These are phyloP conservation scores for Amanita pseudoporphyria DNA, from an alignment of 768 basidiomycete species.

Conservation along the genomic window DNA sequence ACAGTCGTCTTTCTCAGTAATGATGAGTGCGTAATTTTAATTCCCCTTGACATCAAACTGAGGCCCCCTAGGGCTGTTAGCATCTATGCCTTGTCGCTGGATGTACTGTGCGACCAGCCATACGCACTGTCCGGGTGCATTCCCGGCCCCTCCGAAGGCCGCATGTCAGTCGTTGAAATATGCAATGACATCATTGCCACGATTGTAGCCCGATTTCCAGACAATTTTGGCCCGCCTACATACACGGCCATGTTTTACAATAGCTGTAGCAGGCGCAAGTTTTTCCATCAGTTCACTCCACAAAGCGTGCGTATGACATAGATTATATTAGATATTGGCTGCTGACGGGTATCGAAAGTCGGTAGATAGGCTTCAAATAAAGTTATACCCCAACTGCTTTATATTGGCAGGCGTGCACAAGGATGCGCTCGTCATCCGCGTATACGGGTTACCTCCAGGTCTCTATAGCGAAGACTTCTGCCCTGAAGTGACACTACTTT, in stretches of 20 bases:
- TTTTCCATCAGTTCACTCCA: slow-evolving; percentile 9
- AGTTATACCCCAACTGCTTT: slow-evolving; percentile 4
- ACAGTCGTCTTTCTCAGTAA: slow-evolving; percentile 2
- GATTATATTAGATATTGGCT: background rate
- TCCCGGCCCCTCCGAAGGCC: slow-evolving; percentile 3
- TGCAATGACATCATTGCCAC: slow-evolving; percentile 10
- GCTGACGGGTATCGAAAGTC: background rate
- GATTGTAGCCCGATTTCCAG: slow-evolving; percentile 14
- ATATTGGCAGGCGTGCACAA: background rate
- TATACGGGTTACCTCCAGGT: slow-evolving; percentile 13
- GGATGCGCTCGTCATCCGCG: slow-evolving; percentile 11
- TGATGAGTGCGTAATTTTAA: slow-evolving; percentile 1
- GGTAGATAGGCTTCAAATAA: slow-evolving; percentile 6
- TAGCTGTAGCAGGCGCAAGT: slow-evolving; percentile 16
- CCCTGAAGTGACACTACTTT: background rate
- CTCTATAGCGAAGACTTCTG: background rate
- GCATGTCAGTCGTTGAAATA: slow-evolving; percentile 1
- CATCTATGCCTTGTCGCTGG: slow-evolving; percentile 1
- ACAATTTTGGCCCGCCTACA: slow-evolving; percentile 19
- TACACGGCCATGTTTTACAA: slow-evolving; percentile 14
- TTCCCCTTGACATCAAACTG: background rate
- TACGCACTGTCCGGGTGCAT: background rate
- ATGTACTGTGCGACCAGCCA: background rate
- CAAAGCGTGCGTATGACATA: background rate
- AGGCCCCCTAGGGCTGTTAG: background rate